phyloP scores from a whole-genome alignment of 2,329 filamentous ascomycete genomes.

The Talaromyces sp. region DNA sequence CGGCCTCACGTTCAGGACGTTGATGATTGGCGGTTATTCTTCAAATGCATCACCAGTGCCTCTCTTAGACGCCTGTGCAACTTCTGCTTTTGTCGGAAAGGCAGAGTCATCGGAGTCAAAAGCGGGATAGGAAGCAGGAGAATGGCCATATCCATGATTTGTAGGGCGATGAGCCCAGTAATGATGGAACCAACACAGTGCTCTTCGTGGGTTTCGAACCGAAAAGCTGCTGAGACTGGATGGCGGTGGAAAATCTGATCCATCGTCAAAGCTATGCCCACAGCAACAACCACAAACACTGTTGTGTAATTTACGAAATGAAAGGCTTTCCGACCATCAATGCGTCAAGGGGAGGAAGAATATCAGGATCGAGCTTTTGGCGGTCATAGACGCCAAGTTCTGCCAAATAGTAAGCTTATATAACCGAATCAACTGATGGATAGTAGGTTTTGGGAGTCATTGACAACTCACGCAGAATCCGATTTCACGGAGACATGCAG shows the following conservation, averaged over 20 bases:
- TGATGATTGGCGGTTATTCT: neutral
- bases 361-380: neutral
- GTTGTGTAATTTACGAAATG: neutral
- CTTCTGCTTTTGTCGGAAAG: constrained; percentile 45
- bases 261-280: constrained; percentile 2
- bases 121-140: constrained; percentile 1
- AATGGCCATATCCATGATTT: constrained; percentile 9
- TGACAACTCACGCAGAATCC: too few species aligned
- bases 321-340: neutral
- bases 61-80: neutral
- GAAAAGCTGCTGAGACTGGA: neutral
- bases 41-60: neutral
- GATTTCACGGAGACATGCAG: too few species aligned
- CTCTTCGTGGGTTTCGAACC: neutral
- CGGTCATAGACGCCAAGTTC: neutral
- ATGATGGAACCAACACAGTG: neutral
- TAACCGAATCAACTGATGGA: too few species aligned
- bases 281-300: neutral
- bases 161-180: neutral
- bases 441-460: too few species aligned
- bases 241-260: neutral
- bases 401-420: neutral
- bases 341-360: constrained; percentile 1
- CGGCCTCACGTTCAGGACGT: neutral
- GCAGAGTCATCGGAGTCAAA: constrained; percentile 2